A percentile compares a stretch with the other conserved stretches of the same genome.
These are phyloP conservation scores for Exophiala sideris DNA, from an alignment of 2,329 filamentous ascomycete species.

Conservation along the genomic window DNA sequence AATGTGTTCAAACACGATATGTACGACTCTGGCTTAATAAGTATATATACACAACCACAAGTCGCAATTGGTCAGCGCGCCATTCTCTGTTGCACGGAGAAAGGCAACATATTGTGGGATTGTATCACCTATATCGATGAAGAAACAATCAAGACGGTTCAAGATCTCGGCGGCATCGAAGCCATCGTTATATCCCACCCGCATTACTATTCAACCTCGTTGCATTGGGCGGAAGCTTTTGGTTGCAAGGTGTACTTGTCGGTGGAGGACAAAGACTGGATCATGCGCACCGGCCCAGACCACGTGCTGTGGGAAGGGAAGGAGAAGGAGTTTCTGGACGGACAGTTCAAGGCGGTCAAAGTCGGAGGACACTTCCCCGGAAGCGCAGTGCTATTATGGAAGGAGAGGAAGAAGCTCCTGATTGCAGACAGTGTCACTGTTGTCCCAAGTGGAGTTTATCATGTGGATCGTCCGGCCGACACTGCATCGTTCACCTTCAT, in stretches of 20 bases:
- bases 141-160: slow-evolving; percentile 49
- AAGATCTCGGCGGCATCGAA: neutral
- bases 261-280: slow-evolving; percentile 63
- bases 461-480: neutral
- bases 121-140: slow-evolving; percentile 66
- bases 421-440: slow-evolving; percentile 73
- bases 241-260: slow-evolving; percentile 66
- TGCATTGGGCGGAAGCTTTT: slow-evolving; percentile 68
- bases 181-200: slow-evolving; percentile 71
- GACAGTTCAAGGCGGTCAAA: neutral
- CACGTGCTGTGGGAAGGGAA: neutral
- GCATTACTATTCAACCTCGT: slow-evolving; percentile 73
- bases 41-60: too few relatives aligned
- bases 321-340: neutral
- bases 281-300: slow-evolving; percentile 39
- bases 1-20: too few relatives aligned
- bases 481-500: slow-evolving; percentile 6
- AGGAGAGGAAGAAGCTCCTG: slow-evolving; percentile 51
- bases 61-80: slow-evolving; percentile 72
- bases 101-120: slow-evolving; percentile 76
- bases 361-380: slow-evolving; percentile 74
- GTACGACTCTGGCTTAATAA: too few relatives aligned
- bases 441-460: slow-evolving; percentile 69
- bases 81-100: slow-evolving; percentile 61
- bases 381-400: slow-evolving; percentile 54